Evolutionary conservation across 2,329 filamentous ascomycete species (phyloP), one percentile per base, ranked within the genome.

Genomic region (Colletotrichum caudatum): DNA sequence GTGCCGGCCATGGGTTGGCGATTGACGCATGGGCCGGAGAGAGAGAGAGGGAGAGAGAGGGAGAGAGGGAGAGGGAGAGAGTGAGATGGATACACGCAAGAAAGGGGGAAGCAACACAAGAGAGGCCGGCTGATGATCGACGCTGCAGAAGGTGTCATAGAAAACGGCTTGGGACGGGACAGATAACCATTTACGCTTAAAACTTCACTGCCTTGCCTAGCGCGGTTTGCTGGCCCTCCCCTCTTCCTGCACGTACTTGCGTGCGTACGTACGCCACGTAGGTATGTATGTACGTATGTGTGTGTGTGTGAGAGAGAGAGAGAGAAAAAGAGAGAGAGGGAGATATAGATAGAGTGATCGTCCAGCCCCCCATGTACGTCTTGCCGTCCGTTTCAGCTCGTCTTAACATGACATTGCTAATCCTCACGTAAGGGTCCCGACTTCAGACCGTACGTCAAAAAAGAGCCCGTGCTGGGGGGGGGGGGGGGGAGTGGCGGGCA

Each of bases 131-230:
- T 54, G 57, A 62, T 68, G 64, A 68, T 68, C 64, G 68, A 71
- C 68, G 64, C 64, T 63, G 68, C 68, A 68, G 68, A 71, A 53
- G 33, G 37, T 68, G 68, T 63, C 50, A 67, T 51, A 63, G 64
- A 41, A 46, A 46, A 39, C 2, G 20, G 50, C 57, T 51, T 58
- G 68, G 64, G 68, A 63, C 63, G 64, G 63, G 68, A 68, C 64
- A 63, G 57, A 20, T 44, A 44, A 59, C 23, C n/a, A 68, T 71
- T 71, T 71, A 71, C 68, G 68, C 68, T 71, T 71, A 71, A 71
- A 70, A 63, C 20, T 5, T 9, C 46, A n/a, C 23, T 41, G 61
- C 41, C 48, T 33, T 64, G n/a, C 33, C 16, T 44, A 20, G 26
- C 23, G 37, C 20, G 57, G 39, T 6, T 44, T 59, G 23, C 41